Evolutionary conservation across 2,329 filamentous ascomycete genomes (phyloP), one percentile per base, ranked within the genome.

Genomic region (Amphichorda felina): DNA sequence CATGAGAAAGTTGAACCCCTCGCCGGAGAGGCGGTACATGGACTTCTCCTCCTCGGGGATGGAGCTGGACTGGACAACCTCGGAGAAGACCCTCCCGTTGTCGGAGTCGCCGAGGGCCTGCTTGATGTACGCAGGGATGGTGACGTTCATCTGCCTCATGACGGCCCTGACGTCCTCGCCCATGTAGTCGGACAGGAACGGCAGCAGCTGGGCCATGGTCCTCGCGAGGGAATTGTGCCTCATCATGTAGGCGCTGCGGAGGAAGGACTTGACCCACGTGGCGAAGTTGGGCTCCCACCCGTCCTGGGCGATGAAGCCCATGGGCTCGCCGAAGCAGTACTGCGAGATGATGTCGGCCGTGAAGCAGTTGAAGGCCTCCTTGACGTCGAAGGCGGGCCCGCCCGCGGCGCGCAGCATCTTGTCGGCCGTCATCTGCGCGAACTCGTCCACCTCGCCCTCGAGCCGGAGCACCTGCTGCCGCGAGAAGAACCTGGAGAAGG

Each of bases 321-420:
- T 51, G 5, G 47, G 45, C 29, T 60, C 51, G 6, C 59, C 59
- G 36, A 61, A 62, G 13, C 46, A 48, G 33, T 58, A 62, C 4
- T 52, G 47, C 2, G 53, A 52, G 19, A 62, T 61, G 4, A 52
- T 48, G n/a, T 62, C 59, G 2, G 56, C 51, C 0, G 57, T 59
- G 38, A 59, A 60, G 40, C 58, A 61, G 39, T 55, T 58, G 35
- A 56, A 60, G 4, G 56, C 42, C 14, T 54, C 47, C 21, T 49
- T 51, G 8, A 59, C 41, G 26, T 60, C 51, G n/a, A 61, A 51
- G 0, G 50, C 39, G 5, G 43, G 39, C 13, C 41, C 45, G 10
- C 46, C 45, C 7, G 42, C 30, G 6, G 40, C 41, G 3, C 35
- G 33, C 4, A 61, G 43, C 38, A 59, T 38, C 35, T 57, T 57